These are phyloP conservation scores for Fusarium guadeloupense DNA, from an alignment of 2,329 filamentous ascomycete genomes.

Conservation along the genomic window DNA sequence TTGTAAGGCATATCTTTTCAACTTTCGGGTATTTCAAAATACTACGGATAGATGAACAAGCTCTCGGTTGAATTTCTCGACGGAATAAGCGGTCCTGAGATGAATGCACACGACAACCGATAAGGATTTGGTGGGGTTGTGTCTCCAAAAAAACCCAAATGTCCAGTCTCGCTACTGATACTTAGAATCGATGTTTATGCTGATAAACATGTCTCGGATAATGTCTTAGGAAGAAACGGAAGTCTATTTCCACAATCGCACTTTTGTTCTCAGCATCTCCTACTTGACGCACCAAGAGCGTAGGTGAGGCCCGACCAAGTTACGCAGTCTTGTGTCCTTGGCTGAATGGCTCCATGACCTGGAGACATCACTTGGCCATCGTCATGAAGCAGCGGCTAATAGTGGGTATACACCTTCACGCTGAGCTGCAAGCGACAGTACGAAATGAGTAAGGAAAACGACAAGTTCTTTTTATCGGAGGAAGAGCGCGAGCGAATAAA, in stretches of 20 bases:
- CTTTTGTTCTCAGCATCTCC: constrained; percentile 14
- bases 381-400: constrained; percentile 37
- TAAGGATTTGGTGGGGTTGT: neutral
- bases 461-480: constrained; percentile 2
- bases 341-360: constrained; percentile 4
- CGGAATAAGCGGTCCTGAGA: too few species aligned
- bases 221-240: neutral
- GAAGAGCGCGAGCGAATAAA: neutral
- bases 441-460: neutral
- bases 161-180: too few species aligned
- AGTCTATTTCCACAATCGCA: neutral
- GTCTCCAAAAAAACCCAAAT: too few species aligned
- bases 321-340: neutral
- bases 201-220: constrained; percentile 14
- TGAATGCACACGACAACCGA: too few species aligned
- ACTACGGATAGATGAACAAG: too few species aligned
- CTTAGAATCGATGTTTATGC: neutral
- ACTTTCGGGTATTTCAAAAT: too few species aligned
- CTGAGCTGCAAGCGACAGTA: constrained; percentile 27
- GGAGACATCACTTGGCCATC: constrained; percentile 22
- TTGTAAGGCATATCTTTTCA: too few species aligned
- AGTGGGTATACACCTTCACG: constrained; percentile 14
- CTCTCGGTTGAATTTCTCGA: too few species aligned
- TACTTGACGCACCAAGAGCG: constrained; percentile 9
- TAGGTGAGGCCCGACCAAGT: constrained; percentile 19